phyloP scores from a whole-genome alignment of 345 rosid species.

The Crucihimalaya himalaica region DNA sequence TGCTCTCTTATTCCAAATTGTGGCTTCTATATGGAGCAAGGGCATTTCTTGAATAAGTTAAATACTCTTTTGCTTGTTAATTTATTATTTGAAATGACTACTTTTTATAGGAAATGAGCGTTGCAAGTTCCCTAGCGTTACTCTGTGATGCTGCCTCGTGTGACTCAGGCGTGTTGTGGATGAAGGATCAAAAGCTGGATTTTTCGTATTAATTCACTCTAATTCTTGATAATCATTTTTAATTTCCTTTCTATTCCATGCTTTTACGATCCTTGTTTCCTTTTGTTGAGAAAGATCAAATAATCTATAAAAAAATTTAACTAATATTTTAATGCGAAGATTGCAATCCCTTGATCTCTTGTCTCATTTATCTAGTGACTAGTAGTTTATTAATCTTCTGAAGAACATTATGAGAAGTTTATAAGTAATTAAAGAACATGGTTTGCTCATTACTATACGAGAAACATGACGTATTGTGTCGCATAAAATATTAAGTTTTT shows the following conservation, averaged over 20 bases:
- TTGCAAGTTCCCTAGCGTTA: conserved; percentile 42
- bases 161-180: background rate
- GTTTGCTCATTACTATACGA: background rate
- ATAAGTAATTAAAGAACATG: background rate
- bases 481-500: background rate
- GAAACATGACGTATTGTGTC: background rate
- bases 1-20: background rate
- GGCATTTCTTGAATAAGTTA: background rate
- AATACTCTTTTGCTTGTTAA: background rate
- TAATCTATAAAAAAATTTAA: background rate
- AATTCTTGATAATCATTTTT: conserved; percentile 3
- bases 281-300: conserved; percentile 12
- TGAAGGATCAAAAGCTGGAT: conserved; percentile 15
- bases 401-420: background rate
- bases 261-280: conserved; percentile 1
- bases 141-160: conserved; percentile 18
- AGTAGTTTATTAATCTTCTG: background rate
- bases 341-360: background rate
- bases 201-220: conserved; percentile 14
- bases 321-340: background rate
- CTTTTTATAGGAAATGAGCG: conserved; percentile 29
- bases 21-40: background rate
- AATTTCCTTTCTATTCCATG: background rate
- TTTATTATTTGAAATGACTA: background rate
- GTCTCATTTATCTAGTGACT: background rate